Evolutionary conservation across 2,329 filamentous ascomycete genomes (phyloP).

Genomic region (Penicillium sp.): DNA sequence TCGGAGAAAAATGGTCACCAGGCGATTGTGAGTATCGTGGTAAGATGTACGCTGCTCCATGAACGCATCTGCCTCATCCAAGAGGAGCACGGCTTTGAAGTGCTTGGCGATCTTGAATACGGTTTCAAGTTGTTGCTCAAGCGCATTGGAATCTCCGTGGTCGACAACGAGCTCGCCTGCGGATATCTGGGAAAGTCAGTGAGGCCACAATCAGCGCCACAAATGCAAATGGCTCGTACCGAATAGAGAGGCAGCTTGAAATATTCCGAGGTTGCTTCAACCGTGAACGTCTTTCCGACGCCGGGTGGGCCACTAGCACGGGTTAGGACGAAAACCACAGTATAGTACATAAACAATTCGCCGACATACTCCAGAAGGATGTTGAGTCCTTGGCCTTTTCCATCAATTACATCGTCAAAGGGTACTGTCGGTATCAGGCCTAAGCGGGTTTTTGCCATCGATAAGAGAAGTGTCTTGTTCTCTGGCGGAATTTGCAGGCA

Average conservation of each 20-base stretch:
- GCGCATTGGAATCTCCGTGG: constrained; percentile 20
- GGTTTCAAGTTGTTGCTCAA: constrained; percentile 23
- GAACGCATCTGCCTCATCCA: constrained; percentile 15
- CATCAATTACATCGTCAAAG: not conserved
- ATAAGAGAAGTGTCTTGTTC: not conserved
- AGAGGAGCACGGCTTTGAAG: constrained; percentile 13
- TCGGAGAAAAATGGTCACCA: constrained; percentile 41
- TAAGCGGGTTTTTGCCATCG: not conserved
- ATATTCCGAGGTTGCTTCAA: constrained; percentile 26
- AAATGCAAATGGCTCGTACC: not conserved
- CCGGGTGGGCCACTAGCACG: not conserved
- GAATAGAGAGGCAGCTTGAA: constrained; percentile 24
- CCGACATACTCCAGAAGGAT: not conserved
- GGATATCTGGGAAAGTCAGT: constrained; percentile 22
- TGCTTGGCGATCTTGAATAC: constrained; percentile 30
- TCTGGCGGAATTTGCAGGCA: not conserved
- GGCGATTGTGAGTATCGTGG: constrained; percentile 9
- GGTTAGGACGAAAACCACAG: not conserved
- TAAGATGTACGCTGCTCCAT: not conserved
- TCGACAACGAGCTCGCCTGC: constrained; percentile 18
- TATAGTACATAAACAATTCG: not conserved
- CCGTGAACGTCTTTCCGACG: constrained; percentile 38
- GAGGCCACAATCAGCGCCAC: not conserved
- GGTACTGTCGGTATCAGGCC: not conserved
- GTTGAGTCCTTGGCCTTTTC: not conserved